Evolutionary conservation across 140 eudicot species (phyloP).

Genomic region (Senecio squalidus): DNA sequence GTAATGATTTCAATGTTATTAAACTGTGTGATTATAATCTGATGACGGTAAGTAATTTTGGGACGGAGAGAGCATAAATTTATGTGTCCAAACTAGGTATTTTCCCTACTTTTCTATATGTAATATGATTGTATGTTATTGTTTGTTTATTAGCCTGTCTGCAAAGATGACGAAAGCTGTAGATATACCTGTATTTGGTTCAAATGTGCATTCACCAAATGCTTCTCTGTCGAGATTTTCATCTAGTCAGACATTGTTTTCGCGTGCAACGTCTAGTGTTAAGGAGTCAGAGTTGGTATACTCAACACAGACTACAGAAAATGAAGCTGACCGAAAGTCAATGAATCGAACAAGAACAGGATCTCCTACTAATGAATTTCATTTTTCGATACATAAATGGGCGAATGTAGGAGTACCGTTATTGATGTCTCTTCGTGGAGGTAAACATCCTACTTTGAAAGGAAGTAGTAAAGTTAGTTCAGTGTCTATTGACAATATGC

Average conservation of each 20-base stretch:
- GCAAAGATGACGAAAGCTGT: constrained; percentile 38
- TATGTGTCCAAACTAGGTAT: too few relatives aligned
- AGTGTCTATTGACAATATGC: constrained; percentile 16
- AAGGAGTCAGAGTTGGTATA: constrained; percentile 26
- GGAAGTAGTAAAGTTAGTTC: constrained; percentile 30
- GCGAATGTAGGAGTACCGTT: constrained; percentile 63
- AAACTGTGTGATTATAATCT: too few relatives aligned
- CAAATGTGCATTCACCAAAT: constrained; percentile 33
- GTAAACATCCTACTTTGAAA: constrained; percentile 29
- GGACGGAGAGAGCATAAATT: too few relatives aligned
- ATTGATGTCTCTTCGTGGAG: constrained; percentile 39
- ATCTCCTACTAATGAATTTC: constrained; percentile 45
- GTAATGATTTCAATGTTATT: too few relatives aligned
- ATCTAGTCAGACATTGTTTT: constrained; percentile 38
- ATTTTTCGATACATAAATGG: constrained; percentile 95
- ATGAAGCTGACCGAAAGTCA: constrained; percentile 20
- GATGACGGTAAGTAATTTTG: too few relatives aligned
- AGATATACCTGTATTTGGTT: constrained; percentile 47
- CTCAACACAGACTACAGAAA: constrained; percentile 18
- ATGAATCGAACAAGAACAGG: constrained; percentile 25
- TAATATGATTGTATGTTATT: not conserved
- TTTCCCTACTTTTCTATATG: too few relatives aligned
- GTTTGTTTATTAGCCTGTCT: constrained; percentile 42
- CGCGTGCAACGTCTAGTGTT: constrained; percentile 32
- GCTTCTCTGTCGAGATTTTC: constrained; percentile 49